phyloP scores from a whole-genome alignment of 768 basidiomycete species.

The Clitopilus hobsonii region DNA sequence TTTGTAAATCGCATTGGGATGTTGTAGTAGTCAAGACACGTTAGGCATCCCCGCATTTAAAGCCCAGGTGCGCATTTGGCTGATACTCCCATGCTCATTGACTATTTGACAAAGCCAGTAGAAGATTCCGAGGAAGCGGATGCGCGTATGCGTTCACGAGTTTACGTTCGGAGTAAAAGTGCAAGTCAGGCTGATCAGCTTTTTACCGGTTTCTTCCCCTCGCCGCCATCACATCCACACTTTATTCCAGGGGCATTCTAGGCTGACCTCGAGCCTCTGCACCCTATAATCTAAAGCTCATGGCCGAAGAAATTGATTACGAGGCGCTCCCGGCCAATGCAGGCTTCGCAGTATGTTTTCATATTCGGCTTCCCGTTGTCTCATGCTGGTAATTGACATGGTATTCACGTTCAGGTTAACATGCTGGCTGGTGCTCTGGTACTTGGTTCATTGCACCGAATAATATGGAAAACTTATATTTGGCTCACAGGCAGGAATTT shows the following conservation, averaged over 20 bases:
- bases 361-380: constrained; percentile 3
- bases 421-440: constrained; percentile 97
- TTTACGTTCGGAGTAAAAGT: neutral
- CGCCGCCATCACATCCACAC: neutral
- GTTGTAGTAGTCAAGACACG: too few species aligned
- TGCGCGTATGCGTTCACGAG: too few species aligned
- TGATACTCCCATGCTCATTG: too few species aligned
- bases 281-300: constrained; percentile 6
- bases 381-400: constrained; percentile 6
- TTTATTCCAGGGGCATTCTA: constrained; percentile 5
- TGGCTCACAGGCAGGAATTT: constrained; percentile 82
- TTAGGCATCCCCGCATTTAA: too few species aligned
- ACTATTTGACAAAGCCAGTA: too few species aligned
- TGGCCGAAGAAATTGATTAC: constrained; percentile 45
- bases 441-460: neutral
- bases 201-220: constrained; percentile 5
- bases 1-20: neutral
- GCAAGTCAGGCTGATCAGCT: neutral
- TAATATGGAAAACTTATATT: constrained; percentile 1
- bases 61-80: too few species aligned
- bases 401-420: constrained; percentile 58
- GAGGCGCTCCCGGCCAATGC: constrained; percentile 64
- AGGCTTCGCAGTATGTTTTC: constrained; percentile 60
- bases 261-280: constrained; percentile 7
- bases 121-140: too few species aligned